A percentile compares a stretch with the other conserved stretches of the same genome.
Evolutionary conservation across 768 basidiomycete species (phyloP).

Genomic region (Sarcodon sp.): DNA sequence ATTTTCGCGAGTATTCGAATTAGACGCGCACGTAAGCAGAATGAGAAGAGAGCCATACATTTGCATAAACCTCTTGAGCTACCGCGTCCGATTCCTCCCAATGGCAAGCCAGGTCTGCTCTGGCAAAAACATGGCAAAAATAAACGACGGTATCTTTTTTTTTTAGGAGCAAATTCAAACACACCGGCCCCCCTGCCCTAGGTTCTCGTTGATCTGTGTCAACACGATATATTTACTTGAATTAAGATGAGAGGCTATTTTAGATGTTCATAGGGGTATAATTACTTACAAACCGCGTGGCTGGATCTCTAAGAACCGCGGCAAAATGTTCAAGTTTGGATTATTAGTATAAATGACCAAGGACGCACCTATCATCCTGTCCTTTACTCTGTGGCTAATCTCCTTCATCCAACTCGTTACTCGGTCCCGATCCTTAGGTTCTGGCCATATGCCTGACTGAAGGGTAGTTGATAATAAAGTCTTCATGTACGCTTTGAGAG

Average conservation of each 20-base stretch:
- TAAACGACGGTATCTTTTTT: conserved; percentile 3
- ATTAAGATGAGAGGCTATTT: conserved; percentile 4
- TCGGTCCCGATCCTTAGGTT: conserved; percentile 53
- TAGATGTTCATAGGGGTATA: background rate
- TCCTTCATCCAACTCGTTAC: conserved; percentile 73
- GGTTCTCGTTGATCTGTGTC: conserved; percentile 76
- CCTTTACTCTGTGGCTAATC: conserved; percentile 74
- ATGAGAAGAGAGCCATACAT: conserved; percentile 30
- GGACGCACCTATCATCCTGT: conserved; percentile 55
- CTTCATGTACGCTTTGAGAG: conserved; percentile 71
- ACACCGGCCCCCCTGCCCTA: conserved; percentile 76
- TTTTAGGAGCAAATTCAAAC: conserved; percentile 12
- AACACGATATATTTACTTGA: conserved; percentile 78
- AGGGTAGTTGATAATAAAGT: conserved; percentile 64
- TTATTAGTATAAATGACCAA: background rate
- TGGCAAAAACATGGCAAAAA: conserved; percentile 14
- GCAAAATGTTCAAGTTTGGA: conserved; percentile 2
- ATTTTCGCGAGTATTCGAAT: conserved; percentile 5
- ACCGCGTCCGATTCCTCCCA: conserved; percentile 82
- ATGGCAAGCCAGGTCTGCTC: conserved; percentile 74
- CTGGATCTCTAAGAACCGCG: conserved; percentile 41
- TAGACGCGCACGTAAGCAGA: conserved; percentile 3
- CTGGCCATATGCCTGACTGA: conserved; percentile 52
- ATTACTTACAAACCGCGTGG: conserved; percentile 67
- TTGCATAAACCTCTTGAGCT: conserved; percentile 66